Percentiles rank a stretch among this genome's conserved stretches.
Conservation (phyloP, 192 early-diverging fungal genomes). For the Glomus cerebriforme region DNA sequence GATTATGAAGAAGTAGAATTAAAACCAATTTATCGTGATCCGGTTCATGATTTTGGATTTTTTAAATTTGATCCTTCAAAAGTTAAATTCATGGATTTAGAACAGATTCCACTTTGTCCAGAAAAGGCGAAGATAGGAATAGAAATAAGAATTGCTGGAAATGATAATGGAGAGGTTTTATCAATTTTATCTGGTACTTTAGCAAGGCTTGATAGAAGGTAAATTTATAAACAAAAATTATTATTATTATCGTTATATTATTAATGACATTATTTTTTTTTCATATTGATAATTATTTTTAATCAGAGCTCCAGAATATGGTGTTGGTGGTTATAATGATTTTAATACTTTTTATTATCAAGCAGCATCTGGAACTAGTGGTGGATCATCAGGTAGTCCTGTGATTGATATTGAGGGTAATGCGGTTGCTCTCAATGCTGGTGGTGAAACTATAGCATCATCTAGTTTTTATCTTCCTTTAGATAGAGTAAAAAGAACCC, state of each 20-base stretch:
- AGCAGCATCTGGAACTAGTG: conserved; percentile 72
- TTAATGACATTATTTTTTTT: not conserved
- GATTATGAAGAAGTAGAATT: conserved; percentile 78
- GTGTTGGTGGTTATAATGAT: conserved; percentile 70
- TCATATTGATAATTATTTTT: not conserved
- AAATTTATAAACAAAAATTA: not conserved
- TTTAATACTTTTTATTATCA: conserved; percentile 84
- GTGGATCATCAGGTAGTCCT: conserved; percentile 77
- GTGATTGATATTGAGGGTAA: conserved; percentile 76
- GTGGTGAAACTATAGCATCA: conserved; percentile 63
- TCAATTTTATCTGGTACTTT: conserved; percentile 75
- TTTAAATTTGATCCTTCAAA: conserved; percentile 70
- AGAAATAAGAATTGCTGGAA: conserved; percentile 77
- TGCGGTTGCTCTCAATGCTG: conserved; percentile 79
- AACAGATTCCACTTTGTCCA: conserved; percentile 67
- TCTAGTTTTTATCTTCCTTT: conserved; percentile 78
- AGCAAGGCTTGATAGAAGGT: conserved; percentile 69
- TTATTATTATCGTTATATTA: not conserved
- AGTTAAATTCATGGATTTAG: conserved; percentile 69
- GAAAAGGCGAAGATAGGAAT: conserved; percentile 71
- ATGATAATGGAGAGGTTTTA: conserved; percentile 79
- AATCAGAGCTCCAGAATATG: conserved; percentile 66
- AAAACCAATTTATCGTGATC: conserved; percentile 75
- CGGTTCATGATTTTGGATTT: conserved; percentile 85
- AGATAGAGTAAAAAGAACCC: conserved; percentile 69